Base-by-base conservation (phyloP, 805 yeast species). In the Suhomyces pyralidae region DNA sequence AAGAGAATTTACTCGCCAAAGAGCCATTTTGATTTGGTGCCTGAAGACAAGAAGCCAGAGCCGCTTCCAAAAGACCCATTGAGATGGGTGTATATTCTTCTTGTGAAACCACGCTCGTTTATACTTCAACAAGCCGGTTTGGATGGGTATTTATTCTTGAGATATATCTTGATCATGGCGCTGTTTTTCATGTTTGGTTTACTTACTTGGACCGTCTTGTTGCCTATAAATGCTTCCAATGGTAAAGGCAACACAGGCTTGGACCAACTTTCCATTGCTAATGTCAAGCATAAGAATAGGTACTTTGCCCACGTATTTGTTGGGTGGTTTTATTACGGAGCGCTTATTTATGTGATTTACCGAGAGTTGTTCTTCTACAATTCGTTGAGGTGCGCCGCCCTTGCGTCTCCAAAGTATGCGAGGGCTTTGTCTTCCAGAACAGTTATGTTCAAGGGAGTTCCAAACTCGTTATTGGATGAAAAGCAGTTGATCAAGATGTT, bases 121-220 rank as follows among this genome's bases (percentile, higher is more conserved):
- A 77, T 92, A 51, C 82, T 93, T 54, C 84, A 86, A 58, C 96
- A 93, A 62, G 86, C 94, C 19, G 98, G 97, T 15, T 66, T 93
- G n/a, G 98, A 93, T 66, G 97, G 97, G 5, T 93, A 89, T 73
- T 85, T 94, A 64, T 93, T 92, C 67, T 71, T 91, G 55, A 78
- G 99, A 58, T 94, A 88, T 64, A 68, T 94, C 26, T 77, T 81
- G 48, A 62, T 87, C 36, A 73, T 90, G 56, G 73, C 81, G 10
- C 55, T 73, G 5, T 64, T 83, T 40, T 81, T 84, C 52, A 51
- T 65, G 45, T 55, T 55, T 45, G 76, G 83, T 1, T 71, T 83
- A 44, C 60, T 83, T 26, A 72, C 83, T 6, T 83, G 81, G 77
- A 84, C 87, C 7, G 79, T 93, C 48, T 72, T 93, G 51, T 76